Percentiles rank a stretch among this genome's conserved stretches.
Evolutionary conservation across 495 filamentous ascomycete species (phyloP).

Genomic region (Penicillium roqueforti): DNA sequence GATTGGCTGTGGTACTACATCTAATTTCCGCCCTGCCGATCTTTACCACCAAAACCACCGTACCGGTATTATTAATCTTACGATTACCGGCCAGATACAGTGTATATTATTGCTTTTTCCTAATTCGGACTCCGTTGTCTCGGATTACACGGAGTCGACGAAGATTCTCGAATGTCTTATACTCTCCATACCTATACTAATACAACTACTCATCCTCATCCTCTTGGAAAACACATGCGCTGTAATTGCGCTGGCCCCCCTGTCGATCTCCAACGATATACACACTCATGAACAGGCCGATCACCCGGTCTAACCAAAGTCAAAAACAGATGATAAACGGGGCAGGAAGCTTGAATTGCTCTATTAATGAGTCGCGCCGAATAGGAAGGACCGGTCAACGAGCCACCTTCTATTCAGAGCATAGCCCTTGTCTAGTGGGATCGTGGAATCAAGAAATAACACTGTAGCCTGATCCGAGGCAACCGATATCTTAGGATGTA

Average conservation of each 20-base stretch:
- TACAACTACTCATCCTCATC: no score
- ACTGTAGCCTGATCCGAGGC: slow-evolving; percentile 1
- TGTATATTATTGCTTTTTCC: no score
- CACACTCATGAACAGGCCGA: slow-evolving; percentile 1
- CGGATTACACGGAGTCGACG: background rate
- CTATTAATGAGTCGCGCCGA: background rate
- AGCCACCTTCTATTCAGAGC: slow-evolving; percentile 5
- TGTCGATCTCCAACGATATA: slow-evolving; percentile 6
- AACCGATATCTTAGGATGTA: background rate
- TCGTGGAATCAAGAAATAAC: background rate
- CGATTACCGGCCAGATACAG: background rate
- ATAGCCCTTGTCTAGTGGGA: background rate
- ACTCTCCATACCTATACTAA: no score
- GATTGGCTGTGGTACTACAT: slow-evolving; percentile 4
- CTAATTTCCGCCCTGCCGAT: slow-evolving; percentile 30
- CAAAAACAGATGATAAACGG: background rate
- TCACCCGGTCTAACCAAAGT: slow-evolving; percentile 1
- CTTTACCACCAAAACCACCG: slow-evolving; percentile 7
- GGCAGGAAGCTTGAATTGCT: background rate
- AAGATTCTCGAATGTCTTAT: no score
- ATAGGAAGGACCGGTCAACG: background rate
- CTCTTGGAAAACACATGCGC: no score
- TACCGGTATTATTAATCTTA: background rate
- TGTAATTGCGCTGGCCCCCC: slow-evolving; percentile 9
- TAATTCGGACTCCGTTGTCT: background rate